A percentile compares a stretch with the other conserved stretches of the same genome.
Evolutionary conservation across 768 basidiomycete genomes (phyloP).

Genomic region (Trametes cingulata): DNA sequence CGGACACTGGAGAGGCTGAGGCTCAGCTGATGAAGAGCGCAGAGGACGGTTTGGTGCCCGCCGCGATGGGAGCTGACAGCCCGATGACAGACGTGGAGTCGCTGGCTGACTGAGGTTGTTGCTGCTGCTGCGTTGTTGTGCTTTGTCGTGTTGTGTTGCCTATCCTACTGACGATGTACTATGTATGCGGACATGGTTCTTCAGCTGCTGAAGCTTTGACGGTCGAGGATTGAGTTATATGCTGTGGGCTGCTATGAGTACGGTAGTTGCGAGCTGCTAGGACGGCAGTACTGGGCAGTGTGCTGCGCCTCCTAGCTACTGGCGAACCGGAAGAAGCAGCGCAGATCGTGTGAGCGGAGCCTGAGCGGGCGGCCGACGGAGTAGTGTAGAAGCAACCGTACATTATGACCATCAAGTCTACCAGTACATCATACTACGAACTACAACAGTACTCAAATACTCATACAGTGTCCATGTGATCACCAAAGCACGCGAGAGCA

Average conservation of each 20-base stretch:
- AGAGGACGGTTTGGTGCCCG: not conserved
- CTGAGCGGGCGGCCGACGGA: not conserved
- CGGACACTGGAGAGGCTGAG: not conserved
- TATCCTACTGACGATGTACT: not conserved
- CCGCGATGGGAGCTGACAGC: conserved; percentile 15
- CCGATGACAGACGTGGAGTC: conserved; percentile 20
- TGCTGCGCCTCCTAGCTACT: no score
- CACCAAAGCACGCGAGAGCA: not conserved
- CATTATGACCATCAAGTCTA: not conserved
- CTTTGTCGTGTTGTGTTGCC: not conserved
- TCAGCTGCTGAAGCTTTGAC: no score
- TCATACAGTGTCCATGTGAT: not conserved
- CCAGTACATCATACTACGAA: not conserved
- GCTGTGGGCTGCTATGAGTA: no score
- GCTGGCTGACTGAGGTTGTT: not conserved
- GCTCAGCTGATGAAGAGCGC: not conserved
- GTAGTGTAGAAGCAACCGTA: no score
- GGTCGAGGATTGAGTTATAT: no score
- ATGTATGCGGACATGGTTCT: no score
- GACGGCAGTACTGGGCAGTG: no score
- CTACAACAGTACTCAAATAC: not conserved
- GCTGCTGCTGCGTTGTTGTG: not conserved
- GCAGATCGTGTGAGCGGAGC: not conserved
- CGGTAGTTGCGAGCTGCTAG: no score
- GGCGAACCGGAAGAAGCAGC: no score